phyloP scores from a whole-genome alignment of 2,329 filamentous ascomycete species.

The Ophiocordyceps unilateralis region DNA sequence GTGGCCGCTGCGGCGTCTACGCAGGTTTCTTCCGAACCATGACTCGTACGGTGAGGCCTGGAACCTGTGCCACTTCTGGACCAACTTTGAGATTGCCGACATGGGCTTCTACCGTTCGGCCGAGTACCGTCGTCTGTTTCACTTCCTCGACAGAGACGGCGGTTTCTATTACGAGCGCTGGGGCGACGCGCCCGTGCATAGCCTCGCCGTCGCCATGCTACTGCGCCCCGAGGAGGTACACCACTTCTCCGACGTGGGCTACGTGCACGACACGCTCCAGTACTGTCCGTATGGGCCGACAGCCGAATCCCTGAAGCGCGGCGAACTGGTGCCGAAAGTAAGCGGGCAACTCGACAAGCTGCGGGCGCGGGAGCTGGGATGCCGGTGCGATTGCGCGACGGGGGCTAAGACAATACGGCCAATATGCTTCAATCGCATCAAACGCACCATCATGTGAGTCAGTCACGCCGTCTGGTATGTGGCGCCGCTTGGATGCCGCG shows the following conservation, averaged over 20 bases:
- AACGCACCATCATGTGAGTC: neutral
- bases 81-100: conserved; percentile 1
- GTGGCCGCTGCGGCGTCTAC: neutral
- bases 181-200: neutral
- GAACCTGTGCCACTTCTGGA: conserved; percentile 1
- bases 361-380: neutral
- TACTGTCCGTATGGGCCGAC: neutral
- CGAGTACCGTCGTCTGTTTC: neutral
- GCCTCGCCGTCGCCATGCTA: neutral
- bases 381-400: neutral
- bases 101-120: neutral
- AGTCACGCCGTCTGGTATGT: no score
- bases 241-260: conserved; percentile 1
- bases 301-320: neutral
- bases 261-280: neutral
- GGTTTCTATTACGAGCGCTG: conserved; percentile 1
- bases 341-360: no score
- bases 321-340: neutral
- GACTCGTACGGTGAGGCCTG: neutral
- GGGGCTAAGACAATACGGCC: neutral
- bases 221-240: neutral
- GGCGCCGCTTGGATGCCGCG: no score
- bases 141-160: neutral
- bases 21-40: neutral
- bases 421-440: neutral